Evolutionary conservation across 345 rosid species (phyloP), one percentile per base, ranked within the genome.

Genomic region (Populus nigra): DNA sequence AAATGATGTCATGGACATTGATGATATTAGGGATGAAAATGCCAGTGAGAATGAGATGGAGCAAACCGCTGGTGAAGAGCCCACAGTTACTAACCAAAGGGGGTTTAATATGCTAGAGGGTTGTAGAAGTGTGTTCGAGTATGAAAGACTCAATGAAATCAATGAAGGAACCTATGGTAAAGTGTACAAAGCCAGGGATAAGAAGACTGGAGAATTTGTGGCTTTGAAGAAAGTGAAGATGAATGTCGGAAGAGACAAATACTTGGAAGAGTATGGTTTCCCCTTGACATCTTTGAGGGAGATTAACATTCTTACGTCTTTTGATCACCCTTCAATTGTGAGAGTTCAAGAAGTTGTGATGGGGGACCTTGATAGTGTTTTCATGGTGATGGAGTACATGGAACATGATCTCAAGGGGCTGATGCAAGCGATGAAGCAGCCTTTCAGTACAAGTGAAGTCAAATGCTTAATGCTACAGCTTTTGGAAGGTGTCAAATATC

Each of bases 351-450:
- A 91, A 85, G 98, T 95, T 49, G 97, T 86, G 63, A 90, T 91
- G 83, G 96, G 85, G 77, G 88, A 87, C 38, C 85, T 66, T 49
- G 87, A 90, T 74, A 85, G 82, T 79, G 88, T 95, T 81, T 95
- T 81, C 79, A 90, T 93, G 97, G 99, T 90, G 45, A 95, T 94
- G 99, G 99, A 95, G 78, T 90, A 87, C 85, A 88, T 93, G 87
- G 96, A 95, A 76, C 95, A 95, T 47, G 98, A 95, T 80, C 86
- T 93, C 20, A 90, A 87, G 86, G 90, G 87, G 43, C 61, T 93
- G 72, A 89, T 91, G 92, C 92, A 88, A 47, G 75, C 75, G 43
- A 91, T 82, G 92, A 91, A 93, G 78, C 89, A 80, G 53, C 91
- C 93, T 43, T 93, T 93, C 47, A 93, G 96, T 78, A 90, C 90